phyloP scores from a whole-genome alignment of 116 monocot species.

The Zostera marina region DNA sequence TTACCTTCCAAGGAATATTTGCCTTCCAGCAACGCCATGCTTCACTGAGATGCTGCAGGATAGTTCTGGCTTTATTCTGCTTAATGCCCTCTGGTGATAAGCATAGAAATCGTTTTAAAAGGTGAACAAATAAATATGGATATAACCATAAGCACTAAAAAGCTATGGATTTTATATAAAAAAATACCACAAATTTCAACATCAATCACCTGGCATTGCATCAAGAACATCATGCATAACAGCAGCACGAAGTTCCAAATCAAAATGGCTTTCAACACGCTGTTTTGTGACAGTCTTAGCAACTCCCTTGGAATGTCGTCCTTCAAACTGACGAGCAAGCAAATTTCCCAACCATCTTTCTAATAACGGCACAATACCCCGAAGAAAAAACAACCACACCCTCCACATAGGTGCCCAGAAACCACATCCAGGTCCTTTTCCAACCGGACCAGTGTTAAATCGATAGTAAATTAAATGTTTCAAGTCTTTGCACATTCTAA shows the following conservation, averaged over 20 bases:
- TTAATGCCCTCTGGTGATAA: conserved; percentile 71
- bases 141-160: not conserved
- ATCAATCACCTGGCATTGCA: conserved; percentile 87
- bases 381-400: conserved; percentile 93
- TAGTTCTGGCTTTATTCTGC: conserved; percentile 88
- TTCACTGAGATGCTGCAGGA: conserved; percentile 86
- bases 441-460: conserved; percentile 96
- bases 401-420: conserved; percentile 99
- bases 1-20: conserved; percentile 89
- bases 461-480: conserved; percentile 98
- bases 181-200: conserved; percentile 1
- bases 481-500: conserved; percentile 97
- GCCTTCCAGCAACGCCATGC: conserved; percentile 98
- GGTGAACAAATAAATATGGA: not conserved
- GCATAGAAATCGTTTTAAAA: not conserved
- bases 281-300: conserved; percentile 98
- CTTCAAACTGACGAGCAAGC: conserved; percentile 93
- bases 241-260: conserved; percentile 61
- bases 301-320: conserved; percentile 54
- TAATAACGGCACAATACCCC: conserved; percentile 92
- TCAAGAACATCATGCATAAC: conserved; percentile 99
- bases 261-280: conserved; percentile 94
- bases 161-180: not conserved
- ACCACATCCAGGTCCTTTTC: conserved; percentile 94
- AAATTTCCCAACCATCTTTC: conserved; percentile 97